phyloP scores from a whole-genome alignment of 768 basidiomycete species.

The Gymnopilus junonius region DNA sequence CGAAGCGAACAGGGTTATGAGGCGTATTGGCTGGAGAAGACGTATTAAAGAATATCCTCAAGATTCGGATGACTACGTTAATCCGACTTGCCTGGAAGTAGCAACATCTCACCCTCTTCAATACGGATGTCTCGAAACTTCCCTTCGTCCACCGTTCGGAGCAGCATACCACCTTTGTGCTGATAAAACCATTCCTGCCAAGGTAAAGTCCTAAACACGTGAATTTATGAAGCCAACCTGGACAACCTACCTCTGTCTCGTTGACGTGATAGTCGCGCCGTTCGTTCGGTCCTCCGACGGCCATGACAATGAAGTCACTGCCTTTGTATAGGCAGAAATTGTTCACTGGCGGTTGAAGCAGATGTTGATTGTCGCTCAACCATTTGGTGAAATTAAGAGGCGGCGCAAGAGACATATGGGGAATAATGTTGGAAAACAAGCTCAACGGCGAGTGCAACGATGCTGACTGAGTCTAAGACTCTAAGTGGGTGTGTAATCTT shows the following conservation, averaged over 20 bases:
- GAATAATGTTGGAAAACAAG: background rate
- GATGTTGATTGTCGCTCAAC: constrained; percentile 80
- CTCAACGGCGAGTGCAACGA: background rate
- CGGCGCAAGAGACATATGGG: constrained; percentile 68
- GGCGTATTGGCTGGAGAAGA: constrained; percentile 97
- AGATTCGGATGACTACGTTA: background rate
- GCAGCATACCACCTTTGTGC: constrained; percentile 90
- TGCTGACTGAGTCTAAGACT: background rate
- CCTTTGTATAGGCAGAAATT: constrained; percentile 87
- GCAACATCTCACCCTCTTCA: constrained; percentile 95
- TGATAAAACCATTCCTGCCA: constrained; percentile 98
- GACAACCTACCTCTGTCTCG: constrained; percentile 78
- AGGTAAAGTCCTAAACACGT: background rate
- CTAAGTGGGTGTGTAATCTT: constrained; percentile 4
- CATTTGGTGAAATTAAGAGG: constrained; percentile 92
- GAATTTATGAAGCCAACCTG: background rate
- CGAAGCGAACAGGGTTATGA: constrained; percentile 92
- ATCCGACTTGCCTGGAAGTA: constrained; percentile 79
- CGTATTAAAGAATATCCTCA: background rate
- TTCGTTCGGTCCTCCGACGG: constrained; percentile 93
- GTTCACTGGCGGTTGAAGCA: constrained; percentile 91
- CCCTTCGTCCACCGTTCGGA: constrained; percentile 83
- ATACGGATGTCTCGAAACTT: constrained; percentile 86
- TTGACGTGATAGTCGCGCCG: constrained; percentile 95
- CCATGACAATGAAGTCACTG: constrained; percentile 93